phyloP scores from a whole-genome alignment of 495 filamentous ascomycete species.

The Penicillium waksmanii region DNA sequence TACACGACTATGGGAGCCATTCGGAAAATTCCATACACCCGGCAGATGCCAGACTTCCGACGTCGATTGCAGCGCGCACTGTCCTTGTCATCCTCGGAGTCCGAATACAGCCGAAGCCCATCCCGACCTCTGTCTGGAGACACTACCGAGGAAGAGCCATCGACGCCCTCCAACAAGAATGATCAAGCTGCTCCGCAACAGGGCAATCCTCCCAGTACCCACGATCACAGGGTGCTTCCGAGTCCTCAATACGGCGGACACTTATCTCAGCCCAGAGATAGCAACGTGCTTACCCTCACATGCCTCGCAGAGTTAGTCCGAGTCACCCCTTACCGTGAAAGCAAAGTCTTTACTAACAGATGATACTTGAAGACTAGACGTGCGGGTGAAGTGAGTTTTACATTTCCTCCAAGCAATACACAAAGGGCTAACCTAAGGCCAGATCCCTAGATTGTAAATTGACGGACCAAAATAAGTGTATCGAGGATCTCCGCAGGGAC shows the following conservation, averaged over 20 bases:
- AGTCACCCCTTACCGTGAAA: too few species aligned
- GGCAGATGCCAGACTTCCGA: background rate
- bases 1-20: background rate
- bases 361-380: too few species aligned
- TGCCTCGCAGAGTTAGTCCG: too few species aligned
- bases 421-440: too few species aligned
- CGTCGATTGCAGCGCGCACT: background rate
- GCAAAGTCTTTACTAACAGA: too few species aligned
- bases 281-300: background rate
- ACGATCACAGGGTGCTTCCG: background rate
- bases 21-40: background rate
- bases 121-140: background rate
- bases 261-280: background rate
- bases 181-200: background rate
- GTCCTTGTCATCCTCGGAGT: background rate
- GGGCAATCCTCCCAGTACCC: background rate
- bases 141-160: background rate
- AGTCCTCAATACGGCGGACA: background rate
- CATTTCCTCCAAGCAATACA: too few species aligned
- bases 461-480: too few species aligned
- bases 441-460: too few species aligned
- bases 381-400: too few species aligned
- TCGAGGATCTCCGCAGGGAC: too few species aligned
- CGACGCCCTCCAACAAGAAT: background rate
- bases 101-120: background rate